Evolutionary conservation across 352 stramenopile species (phyloP), one percentile per base, ranked within the genome.

Genomic region (Achlya hypogyna): DNA sequence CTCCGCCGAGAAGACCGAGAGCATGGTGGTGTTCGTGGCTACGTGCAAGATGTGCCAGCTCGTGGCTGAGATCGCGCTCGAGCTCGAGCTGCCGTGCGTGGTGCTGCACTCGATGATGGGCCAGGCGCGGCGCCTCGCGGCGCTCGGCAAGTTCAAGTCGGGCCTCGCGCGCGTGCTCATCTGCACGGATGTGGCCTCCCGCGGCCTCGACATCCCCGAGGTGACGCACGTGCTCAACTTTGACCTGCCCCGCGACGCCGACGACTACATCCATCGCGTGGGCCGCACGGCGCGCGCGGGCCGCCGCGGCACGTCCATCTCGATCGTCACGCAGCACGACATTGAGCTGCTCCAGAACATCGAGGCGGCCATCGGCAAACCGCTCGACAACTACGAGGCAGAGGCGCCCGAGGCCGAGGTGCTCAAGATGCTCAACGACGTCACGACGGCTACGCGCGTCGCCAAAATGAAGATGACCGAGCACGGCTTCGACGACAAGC

Each of bases 221-320:
- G 91, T 97, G 12, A 95, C 98, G 72, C 75, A 99, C 2, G 97
- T 99, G 23, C 77, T 99, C 45, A 99, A 99, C 75, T 98, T 95
- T 40, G 97, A 99, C 74, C 68, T 99, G 23, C 97, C 97, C 4
- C 82, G 90, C 28, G 89, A 93, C 58, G 74, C 94, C n/a, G 88
- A 97, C 43, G 95, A 98, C 73, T 99, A 99, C 74, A 93, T 99
- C 40, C 97, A 99, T 74, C 89, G 97, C 31, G 94, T 99, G 32
- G 96, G 97, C 53, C 85, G 97, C 71, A 99, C 96, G 1, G 95
- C 94, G 10, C 86, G 96, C 74, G 93, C 93, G 0, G 96, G 97
- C 6, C 77, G 92, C 56, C 78, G 79, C 51, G 96, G 97, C 31
- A 79, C 87, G 45, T 92, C 96, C 12, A 93, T 99, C 34, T 97